Evolutionary conservation across 2,329 filamentous ascomycete genomes (phyloP).

Genomic region (Fusarium multiceps): DNA sequence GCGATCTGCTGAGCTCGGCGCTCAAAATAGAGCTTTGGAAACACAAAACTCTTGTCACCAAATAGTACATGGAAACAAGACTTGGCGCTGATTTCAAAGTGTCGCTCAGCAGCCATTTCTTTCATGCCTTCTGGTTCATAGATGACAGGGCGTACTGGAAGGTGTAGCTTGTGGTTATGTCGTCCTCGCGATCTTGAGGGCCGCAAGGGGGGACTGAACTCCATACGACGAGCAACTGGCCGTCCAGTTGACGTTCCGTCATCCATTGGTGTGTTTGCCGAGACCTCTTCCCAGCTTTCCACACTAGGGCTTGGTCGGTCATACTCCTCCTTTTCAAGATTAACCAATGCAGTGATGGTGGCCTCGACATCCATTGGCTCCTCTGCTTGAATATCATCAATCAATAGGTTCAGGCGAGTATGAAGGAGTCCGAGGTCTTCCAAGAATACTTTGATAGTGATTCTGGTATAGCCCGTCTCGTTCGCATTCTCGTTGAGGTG

Average conservation of each 20-base stretch:
- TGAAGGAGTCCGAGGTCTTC: constrained; percentile 87
- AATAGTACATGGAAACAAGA: constrained; percentile 96
- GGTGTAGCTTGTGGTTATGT: constrained; percentile 76
- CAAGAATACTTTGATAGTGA: constrained; percentile 93
- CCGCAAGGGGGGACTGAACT: constrained; percentile 52
- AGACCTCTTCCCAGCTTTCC: constrained; percentile 92
- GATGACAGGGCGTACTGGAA: constrained; percentile 82
- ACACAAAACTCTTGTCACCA: constrained; percentile 94
- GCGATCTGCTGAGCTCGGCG: constrained; percentile 81
- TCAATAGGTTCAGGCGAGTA: constrained; percentile 83
- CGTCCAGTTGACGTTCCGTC: constrained; percentile 58
- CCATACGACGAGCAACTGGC: constrained; percentile 48
- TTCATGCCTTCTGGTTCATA: constrained; percentile 88
- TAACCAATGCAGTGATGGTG: constrained; percentile 77
- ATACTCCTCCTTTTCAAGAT: constrained; percentile 74
- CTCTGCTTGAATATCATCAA: constrained; percentile 81
- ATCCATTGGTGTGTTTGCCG: constrained; percentile 69
- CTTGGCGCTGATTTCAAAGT: constrained; percentile 93
- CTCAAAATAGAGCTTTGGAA: constrained; percentile 90
- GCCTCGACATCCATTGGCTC: constrained; percentile 75
- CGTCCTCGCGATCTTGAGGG: constrained; percentile 51
- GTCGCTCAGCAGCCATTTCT: constrained; percentile 77
- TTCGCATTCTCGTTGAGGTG: constrained; percentile 74
- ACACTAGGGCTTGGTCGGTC: constrained; percentile 74
- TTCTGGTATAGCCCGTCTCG: constrained; percentile 73